Conservation (phyloP, 2,329 filamentous ascomycete species). For the Aspergillus sp. region DNA sequence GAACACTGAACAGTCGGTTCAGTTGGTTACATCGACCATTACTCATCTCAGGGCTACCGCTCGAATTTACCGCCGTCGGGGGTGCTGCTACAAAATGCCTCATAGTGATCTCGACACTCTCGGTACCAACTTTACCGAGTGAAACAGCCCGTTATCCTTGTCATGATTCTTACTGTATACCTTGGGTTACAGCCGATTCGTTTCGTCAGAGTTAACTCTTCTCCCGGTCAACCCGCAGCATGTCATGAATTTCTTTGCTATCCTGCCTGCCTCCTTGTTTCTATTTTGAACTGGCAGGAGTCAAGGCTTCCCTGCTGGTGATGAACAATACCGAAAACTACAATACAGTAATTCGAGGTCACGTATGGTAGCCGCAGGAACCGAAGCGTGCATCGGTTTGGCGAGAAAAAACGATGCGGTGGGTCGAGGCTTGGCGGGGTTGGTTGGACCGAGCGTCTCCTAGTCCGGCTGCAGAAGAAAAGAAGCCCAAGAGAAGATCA, state of each 20-base stretch:
- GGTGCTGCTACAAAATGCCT: constrained; percentile 18
- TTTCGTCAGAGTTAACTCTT: background rate
- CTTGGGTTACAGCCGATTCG: background rate
- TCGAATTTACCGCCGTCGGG: background rate
- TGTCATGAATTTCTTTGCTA: background rate
- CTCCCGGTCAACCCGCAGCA: too few species aligned
- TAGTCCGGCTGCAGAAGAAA: constrained; percentile 17
- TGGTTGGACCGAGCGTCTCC: constrained; percentile 24
- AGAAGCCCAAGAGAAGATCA: constrained; percentile 23
- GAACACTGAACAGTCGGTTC: too few species aligned
- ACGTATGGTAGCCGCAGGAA: constrained; percentile 24
- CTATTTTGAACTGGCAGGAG: background rate
- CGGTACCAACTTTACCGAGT: constrained; percentile 1
- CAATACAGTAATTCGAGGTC: constrained; percentile 11
- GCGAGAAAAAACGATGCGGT: constrained; percentile 15
- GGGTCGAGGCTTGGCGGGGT: constrained; percentile 18
- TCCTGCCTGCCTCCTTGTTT: background rate
- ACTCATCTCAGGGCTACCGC: background rate
- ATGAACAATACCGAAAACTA: too few species aligned
- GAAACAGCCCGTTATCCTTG: constrained; percentile 4
- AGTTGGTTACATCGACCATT: background rate
- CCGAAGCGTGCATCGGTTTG: constrained; percentile 21
- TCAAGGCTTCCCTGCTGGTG: too few species aligned
- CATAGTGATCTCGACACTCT: constrained; percentile 12
- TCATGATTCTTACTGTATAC: background rate